phyloP scores from a whole-genome alignment of 2,329 filamentous ascomycete genomes.

The Diaporthe sp. region DNA sequence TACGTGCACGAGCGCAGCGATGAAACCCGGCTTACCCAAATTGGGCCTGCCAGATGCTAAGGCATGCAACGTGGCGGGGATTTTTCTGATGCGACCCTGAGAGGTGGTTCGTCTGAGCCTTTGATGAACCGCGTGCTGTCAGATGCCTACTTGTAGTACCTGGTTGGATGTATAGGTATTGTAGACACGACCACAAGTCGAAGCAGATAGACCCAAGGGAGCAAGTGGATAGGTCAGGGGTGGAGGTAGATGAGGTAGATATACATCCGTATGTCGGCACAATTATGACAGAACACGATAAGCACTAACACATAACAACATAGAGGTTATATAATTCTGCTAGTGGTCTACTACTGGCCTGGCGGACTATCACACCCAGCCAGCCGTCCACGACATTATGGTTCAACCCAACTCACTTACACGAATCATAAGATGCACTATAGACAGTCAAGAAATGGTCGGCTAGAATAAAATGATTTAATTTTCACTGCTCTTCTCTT shows the following conservation, averaged over 20 bases:
- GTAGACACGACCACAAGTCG: background rate
- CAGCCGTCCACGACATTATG: background rate
- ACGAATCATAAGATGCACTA: background rate
- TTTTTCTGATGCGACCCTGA: background rate
- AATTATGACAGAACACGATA: background rate
- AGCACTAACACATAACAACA: background rate
- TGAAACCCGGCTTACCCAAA: conserved; percentile 29
- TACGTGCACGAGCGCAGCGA: background rate
- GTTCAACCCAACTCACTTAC: background rate
- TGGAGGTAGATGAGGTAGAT: background rate
- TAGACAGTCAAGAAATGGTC: background rate
- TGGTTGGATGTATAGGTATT: background rate
- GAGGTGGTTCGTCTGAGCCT: background rate
- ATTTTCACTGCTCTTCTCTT: conserved; percentile 31
- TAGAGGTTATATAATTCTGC: background rate
- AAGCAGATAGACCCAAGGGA: background rate
- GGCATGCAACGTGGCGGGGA: conserved; percentile 1
- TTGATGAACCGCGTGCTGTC: background rate
- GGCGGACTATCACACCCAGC: background rate
- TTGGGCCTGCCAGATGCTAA: background rate
- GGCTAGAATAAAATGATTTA: background rate
- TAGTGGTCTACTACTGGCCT: background rate
- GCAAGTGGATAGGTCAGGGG: background rate
- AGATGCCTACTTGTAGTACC: background rate
- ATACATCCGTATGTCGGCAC: background rate